Evolutionary conservation across 495 filamentous ascomycete species (phyloP), one percentile per base, ranked within the genome.

Genomic region (Penicillium malachiteum): DNA sequence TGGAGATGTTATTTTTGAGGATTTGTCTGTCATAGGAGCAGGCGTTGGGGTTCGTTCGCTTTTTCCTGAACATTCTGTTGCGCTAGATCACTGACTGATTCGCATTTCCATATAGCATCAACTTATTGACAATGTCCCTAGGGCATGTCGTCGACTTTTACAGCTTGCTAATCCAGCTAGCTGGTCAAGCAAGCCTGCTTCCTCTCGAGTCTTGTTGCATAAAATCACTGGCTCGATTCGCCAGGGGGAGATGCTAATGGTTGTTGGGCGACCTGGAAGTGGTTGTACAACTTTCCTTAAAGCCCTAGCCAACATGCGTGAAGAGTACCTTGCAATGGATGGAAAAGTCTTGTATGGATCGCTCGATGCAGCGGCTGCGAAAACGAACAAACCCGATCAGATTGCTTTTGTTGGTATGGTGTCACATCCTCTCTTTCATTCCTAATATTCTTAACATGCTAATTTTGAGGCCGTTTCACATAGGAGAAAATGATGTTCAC

Each of bases 401-500:
- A 42, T 42, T 17, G 39, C 39, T 42, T 42, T 42, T 17, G n/a
- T 31, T 14, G 43, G 43, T 46, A 46, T 26, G 8, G 13, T 13
- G 18, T 7, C 42, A 45, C 17, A 12, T n/a, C n/a, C 42, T 6
- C 17, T 8, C 26, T 21, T 12, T 16, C 21, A 26, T 4, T 45
- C 17, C n/a, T n/a, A n/a, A 5, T 18, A 45, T 31, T 45, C 42
- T 26, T 2, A 21, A 26, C 9, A 8, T 26, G 13, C 17, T 45
- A 5, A 45, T 26, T 0, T 10, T 26, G 12, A n/a, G 10, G 4
- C 21, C 8, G 7, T 12, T 18, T 45, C 26, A 7, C 12, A 41
- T 45, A 45, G 42, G 17, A 5, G 44, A 48, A 21, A 18, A 32
- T 14, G 62, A 81, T 84, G 46, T 82, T 79, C 57, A 86, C 82